Evolutionary conservation across 179 eudicot genomes (phyloP).

Genomic region (Silene noctiflora): DNA sequence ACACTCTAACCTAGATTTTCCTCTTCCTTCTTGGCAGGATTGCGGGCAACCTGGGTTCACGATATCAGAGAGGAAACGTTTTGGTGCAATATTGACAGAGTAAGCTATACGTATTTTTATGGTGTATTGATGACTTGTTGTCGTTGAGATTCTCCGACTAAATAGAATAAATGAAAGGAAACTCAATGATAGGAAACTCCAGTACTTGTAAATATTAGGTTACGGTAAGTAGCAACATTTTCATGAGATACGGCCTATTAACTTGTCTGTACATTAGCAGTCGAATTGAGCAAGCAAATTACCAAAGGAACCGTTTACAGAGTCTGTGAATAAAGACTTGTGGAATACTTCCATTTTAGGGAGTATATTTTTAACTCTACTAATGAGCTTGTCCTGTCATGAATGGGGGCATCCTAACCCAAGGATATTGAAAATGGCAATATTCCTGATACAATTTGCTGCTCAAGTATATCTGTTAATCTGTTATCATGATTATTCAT

Average conservation of each 20-base stretch:
- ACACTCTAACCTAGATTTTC: conserved; percentile 5
- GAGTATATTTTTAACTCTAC: too few relatives aligned
- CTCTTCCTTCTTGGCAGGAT: conserved; percentile 53
- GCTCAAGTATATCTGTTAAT: too few relatives aligned
- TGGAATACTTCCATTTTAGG: too few relatives aligned
- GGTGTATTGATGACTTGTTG: background rate
- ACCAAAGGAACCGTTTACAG: background rate
- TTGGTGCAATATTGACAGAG: conserved; percentile 77
- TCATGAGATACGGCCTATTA: background rate
- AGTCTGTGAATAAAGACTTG: background rate
- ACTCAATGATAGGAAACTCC: background rate
- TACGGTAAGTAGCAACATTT: background rate
- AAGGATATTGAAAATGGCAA: too few relatives aligned
- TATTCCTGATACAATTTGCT: too few relatives aligned
- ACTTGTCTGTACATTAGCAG: background rate
- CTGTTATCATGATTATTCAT: too few relatives aligned
- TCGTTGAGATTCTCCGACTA: background rate
- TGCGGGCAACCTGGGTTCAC: conserved; percentile 99
- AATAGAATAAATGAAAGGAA: background rate
- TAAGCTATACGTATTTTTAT: conserved; percentile 30
- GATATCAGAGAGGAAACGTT: conserved; percentile 80
- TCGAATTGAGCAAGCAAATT: background rate
- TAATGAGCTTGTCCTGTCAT: too few relatives aligned
- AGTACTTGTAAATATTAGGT: background rate
- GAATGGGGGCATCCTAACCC: too few relatives aligned